Evolutionary conservation across 352 stramenopile genomes (phyloP).

Genomic region (Phytophthora pisi): DNA sequence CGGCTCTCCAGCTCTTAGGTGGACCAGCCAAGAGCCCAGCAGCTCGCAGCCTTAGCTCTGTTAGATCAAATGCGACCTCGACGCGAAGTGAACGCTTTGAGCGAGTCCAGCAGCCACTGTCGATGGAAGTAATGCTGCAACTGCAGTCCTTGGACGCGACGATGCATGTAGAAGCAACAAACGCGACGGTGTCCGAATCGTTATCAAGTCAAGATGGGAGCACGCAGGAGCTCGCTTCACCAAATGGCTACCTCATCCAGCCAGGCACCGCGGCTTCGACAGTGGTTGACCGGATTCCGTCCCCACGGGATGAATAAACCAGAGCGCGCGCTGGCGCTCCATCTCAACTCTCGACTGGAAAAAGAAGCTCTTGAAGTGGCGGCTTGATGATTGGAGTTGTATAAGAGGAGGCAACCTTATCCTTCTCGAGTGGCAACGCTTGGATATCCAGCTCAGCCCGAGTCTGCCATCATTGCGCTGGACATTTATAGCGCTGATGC

Average conservation of each 20-base stretch:
- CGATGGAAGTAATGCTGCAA: slow-evolving; percentile 39
- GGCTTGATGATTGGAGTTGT: background rate
- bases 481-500: slow-evolving; percentile 29
- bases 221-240: slow-evolving; percentile 16
- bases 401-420: slow-evolving; percentile 14
- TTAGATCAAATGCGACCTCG: slow-evolving; percentile 2
- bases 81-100: slow-evolving; percentile 25
- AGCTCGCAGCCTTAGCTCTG: background rate
- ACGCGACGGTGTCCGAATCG: background rate
- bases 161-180: slow-evolving; percentile 27
- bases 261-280: slow-evolving; percentile 12
- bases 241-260: slow-evolving; percentile 29
- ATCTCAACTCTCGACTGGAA: background rate
- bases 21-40: slow-evolving; percentile 15
- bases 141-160: slow-evolving; percentile 36
- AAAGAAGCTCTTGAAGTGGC: background rate
- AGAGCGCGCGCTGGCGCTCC: no score
- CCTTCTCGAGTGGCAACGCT: slow-evolving; percentile 4
- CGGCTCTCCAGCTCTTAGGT: slow-evolving; percentile 46
- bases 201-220: slow-evolving; percentile 5
- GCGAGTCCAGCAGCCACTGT: slow-evolving; percentile 30
- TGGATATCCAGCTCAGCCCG: background rate
- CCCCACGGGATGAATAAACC: slow-evolving; percentile 17
- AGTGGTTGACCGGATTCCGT: slow-evolving; percentile 1
- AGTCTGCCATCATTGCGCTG: background rate